Conservation (phyloP, 805 yeast species). For the Isabelozyma heimii region DNA sequence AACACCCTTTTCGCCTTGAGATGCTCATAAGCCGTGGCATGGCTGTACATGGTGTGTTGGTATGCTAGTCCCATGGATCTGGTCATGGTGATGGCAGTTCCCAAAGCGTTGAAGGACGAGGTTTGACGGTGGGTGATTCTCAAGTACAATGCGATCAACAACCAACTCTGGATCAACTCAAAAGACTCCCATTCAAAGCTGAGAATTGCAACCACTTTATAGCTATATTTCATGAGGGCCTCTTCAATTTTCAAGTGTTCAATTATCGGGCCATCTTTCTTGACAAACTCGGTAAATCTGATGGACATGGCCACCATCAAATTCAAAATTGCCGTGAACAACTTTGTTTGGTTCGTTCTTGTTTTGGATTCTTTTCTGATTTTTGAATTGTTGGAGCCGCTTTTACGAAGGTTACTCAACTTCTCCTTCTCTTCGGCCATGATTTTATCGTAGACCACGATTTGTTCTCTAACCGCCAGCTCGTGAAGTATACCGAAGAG, state of each 20-base stretch:
- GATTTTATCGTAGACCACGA: constrained; percentile 24
- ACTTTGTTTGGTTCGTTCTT: constrained; percentile 35
- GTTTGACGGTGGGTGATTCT: constrained; percentile 39
- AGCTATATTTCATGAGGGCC: constrained; percentile 29
- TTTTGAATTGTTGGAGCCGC: constrained; percentile 9
- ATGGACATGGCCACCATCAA: constrained; percentile 49
- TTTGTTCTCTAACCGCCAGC: constrained; percentile 51
- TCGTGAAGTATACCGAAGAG: constrained; percentile 53
- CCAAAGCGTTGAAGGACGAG: constrained; percentile 29
- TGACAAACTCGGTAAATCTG: constrained; percentile 46
- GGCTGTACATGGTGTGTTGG: constrained; percentile 11
- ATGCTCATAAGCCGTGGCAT: constrained; percentile 37
- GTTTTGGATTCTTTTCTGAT: constrained; percentile 6
- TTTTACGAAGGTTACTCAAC: not conserved
- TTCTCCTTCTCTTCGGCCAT: constrained; percentile 6
- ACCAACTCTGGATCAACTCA: constrained; percentile 43
- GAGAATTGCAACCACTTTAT: constrained; percentile 27
- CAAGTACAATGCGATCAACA: constrained; percentile 33
- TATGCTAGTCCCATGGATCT: constrained; percentile 37
- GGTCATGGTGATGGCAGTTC: constrained; percentile 34
- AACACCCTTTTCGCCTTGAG: constrained; percentile 51
- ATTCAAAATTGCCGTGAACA: constrained; percentile 52
- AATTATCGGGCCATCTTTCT: constrained; percentile 24
- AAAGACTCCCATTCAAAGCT: constrained; percentile 43
- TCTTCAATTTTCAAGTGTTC: constrained; percentile 29